Base-by-base conservation (phyloP, 169 alveolate species). In the Plasmodium vinckei region DNA sequence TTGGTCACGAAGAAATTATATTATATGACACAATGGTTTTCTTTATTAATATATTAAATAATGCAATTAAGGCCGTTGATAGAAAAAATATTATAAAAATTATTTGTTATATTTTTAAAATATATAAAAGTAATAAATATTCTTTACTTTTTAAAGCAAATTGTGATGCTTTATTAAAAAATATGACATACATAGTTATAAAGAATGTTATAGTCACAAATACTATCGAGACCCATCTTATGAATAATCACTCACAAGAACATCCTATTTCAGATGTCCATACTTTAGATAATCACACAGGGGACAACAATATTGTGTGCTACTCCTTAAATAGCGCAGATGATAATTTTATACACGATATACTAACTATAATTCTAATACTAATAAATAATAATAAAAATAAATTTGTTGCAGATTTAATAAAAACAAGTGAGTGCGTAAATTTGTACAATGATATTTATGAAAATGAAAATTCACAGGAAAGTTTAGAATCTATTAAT, bases 61-160 rank as follows among this genome's bases (percentile, higher is more conserved):
- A 86, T 86, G 44, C 86, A 10, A 70, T 86, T 47, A 86, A 56
- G 59, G 68, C 60, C 21, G 73, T 86, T 33, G 91, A 86, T 49
- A 68, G 61, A 61, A 86, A 86, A 69, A 69, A 86, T 70, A 69
- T 86, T 56, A 69, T 86, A 69, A 86, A 86, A 51, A 86, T 86
- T 6, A 86, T 86, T 57, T 86, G 91, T 51, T 70, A 86, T 27
- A 69, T 86, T 86, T 69, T 86, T 69, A 86, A 86, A 86, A 64
- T 86, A 68, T 86, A 86, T 65, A 86, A 69, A 46, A 69, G 46
- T 70, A 86, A 57, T 54, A 86, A 86, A 70, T 86, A 86, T 44
- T 69, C 87, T 51, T 23, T 86, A 23, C 64, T 86, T 56, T 86
- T 86, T 63, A 86, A 86, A 42, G 73, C 69, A 3, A 69, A 86